Percentiles rank a stretch among this genome's conserved stretches.
These are phyloP conservation scores for Trametes meyenii DNA, from an alignment of 768 basidiomycete species.

Conservation along the genomic window DNA sequence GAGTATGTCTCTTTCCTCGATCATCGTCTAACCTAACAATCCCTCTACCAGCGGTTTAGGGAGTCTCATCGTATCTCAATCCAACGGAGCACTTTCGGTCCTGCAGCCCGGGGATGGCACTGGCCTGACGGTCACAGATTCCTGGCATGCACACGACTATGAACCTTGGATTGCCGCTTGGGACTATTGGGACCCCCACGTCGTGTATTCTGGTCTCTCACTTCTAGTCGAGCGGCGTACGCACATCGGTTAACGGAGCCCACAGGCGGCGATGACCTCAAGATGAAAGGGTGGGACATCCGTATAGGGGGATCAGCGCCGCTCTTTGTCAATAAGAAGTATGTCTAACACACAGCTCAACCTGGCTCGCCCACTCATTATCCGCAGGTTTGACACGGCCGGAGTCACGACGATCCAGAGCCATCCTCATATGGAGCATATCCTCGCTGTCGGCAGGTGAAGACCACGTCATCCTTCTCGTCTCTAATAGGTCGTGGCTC, in stretches of 20 bases:
- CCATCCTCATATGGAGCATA: conserved; percentile 76
- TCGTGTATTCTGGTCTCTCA: conserved; percentile 79
- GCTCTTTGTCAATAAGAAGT: conserved; percentile 76
- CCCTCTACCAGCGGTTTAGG: conserved; percentile 47
- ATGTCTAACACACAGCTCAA: conserved; percentile 11
- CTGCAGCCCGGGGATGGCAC: conserved; percentile 50
- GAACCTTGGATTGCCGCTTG: conserved; percentile 95
- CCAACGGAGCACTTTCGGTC: conserved; percentile 74
- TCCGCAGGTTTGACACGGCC: conserved; percentile 72
- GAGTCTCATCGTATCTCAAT: conserved; percentile 78
- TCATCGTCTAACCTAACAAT: neutral
- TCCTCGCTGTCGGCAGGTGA: conserved; percentile 91
- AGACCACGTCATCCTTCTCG: conserved; percentile 10
- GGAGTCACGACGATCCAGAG: conserved; percentile 91
- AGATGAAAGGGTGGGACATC: conserved; percentile 89
- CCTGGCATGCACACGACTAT: conserved; percentile 89
- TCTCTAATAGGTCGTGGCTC: neutral
- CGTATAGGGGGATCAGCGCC: conserved; percentile 63
- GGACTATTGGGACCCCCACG: conserved; percentile 80
- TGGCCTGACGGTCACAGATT: conserved; percentile 48
- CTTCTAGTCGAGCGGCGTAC: too few relatives aligned
- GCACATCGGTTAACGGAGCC: neutral
- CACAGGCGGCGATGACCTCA: conserved; percentile 90
- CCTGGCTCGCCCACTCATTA: conserved; percentile 2
- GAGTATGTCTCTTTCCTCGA: conserved; percentile 39